These are phyloP conservation scores for Heritiera fomes DNA, from an alignment of 345 rosid genomes.

Conservation along the genomic window DNA sequence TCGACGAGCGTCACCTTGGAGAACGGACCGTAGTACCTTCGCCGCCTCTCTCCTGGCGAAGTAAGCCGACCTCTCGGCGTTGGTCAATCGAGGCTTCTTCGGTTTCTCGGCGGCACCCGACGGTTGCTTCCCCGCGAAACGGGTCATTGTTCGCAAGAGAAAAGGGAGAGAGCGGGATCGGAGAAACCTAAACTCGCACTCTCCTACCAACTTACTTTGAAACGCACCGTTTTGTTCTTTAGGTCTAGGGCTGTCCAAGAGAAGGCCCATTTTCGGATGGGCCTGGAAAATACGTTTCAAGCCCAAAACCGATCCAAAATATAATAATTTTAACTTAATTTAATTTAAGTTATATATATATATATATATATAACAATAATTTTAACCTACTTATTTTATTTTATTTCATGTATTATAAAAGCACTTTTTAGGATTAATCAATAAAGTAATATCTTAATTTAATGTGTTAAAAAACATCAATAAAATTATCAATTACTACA, in stretches of 20 bases:
- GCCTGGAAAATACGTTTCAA: not conserved
- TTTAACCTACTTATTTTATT: no score
- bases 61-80: conserved; percentile 64
- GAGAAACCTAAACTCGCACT: conserved; percentile 10
- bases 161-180: not conserved
- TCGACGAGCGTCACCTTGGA: conserved; percentile 78
- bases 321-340: not conserved
- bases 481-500: no score
- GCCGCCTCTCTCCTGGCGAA: conserved; percentile 92
- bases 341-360: no score
- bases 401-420: no score
- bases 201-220: not conserved
- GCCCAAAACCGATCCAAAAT: not conserved
- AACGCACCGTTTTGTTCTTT: conserved; percentile 16
- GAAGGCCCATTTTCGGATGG: not conserved
- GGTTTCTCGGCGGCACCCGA: conserved; percentile 22
- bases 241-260: not conserved
- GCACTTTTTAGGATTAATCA: no score
- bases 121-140: conserved; percentile 17
- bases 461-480: no score
- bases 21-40: conserved; percentile 60
- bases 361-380: no score
- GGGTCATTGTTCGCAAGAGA: conserved; percentile 26
- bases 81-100: conserved; percentile 27
- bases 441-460: no score